Base-by-base conservation (phyloP, 495 filamentous ascomycete genomes). In the Cercophora newfieldiana region DNA sequence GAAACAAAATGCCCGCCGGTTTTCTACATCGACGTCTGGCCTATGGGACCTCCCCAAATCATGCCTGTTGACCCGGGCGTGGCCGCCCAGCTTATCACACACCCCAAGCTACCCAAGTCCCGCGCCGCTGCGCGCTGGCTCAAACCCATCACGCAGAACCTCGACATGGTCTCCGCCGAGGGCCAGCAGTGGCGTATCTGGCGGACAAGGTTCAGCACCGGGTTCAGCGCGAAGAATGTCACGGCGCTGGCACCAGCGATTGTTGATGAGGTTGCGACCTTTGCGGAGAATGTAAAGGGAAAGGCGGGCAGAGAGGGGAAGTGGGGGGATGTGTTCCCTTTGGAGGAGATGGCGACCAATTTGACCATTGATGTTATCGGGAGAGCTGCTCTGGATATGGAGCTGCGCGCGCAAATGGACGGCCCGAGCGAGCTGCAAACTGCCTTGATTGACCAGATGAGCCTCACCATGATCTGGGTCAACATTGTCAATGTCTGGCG, bases 21-120 rank as follows among this genome's bases (percentile, higher is more conserved):
- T 12, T 51, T 80, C 63, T 81, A 83, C 66, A 8, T 84, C n/a
- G 82, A 84, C 61, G 58, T 66, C 3, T 85, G 81, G 81, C 82
- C 82, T 8, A 70, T 81, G 10, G 63, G 62, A 19, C 59, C 65
- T 3, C 74, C 75, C 2, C 78, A 79, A 58, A 22, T 83, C 12
- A 69, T 71, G 2, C 73, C 80, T 19, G 69, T 72, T 54, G 56
- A 79, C 61, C 70, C 79, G 8, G 72, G 75, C 10, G 71, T 79
- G 47, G 70, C 74, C 63, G 54, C 68, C 16, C 76, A 83, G 44
- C 68, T 80, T 56, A 79, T 66, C 7, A 65, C 71, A 54, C 69
- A 74, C 21, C 64, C 66, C 19, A 72, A 72, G 12, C 66, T 78
- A 19, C 78, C 74, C 25, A 82, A 83, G 66, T 68, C 64, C 29